Conservation (phyloP, 306 rosid genomes). For the Citrullus colocynthis region DNA sequence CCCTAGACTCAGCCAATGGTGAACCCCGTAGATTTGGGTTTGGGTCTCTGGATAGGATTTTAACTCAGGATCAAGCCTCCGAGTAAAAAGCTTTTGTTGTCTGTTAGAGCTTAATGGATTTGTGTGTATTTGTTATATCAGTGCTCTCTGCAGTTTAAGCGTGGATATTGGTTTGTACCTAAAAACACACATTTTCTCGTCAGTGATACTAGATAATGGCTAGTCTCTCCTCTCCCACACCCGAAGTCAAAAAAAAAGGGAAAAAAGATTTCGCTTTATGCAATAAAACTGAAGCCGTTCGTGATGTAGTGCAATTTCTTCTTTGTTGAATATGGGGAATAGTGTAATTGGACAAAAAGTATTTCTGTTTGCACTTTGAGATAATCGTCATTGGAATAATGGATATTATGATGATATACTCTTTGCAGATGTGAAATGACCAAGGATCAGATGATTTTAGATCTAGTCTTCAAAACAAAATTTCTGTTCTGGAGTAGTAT, state of each 20-base stretch:
- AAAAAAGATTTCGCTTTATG: neutral
- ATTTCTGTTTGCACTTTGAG: neutral
- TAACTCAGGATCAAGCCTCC: neutral
- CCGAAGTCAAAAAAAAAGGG: neutral
- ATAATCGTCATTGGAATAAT: neutral
- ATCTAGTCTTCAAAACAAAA: constrained; percentile 40
- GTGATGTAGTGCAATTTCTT: neutral
- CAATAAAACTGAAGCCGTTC: neutral
- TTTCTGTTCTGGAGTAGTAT: constrained; percentile 49
- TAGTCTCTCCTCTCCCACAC: neutral
- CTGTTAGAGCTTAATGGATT: neutral
- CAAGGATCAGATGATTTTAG: constrained; percentile 71
- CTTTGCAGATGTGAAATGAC: constrained; percentile 59
- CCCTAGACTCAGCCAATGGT: neutral
- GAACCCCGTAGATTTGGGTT: neutral
- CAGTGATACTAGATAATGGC: neutral
- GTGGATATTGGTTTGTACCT: neutral
- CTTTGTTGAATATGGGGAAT: neutral
- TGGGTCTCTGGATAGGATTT: neutral
- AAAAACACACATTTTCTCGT: neutral
- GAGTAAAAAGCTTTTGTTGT: neutral
- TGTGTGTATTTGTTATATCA: neutral
- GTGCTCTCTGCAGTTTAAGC: neutral
- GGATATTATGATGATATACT: constrained; percentile 1
- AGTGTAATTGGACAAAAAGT: neutral